phyloP scores from a whole-genome alignment of 345 rosid genomes.

The Odontarrhena argentea region DNA sequence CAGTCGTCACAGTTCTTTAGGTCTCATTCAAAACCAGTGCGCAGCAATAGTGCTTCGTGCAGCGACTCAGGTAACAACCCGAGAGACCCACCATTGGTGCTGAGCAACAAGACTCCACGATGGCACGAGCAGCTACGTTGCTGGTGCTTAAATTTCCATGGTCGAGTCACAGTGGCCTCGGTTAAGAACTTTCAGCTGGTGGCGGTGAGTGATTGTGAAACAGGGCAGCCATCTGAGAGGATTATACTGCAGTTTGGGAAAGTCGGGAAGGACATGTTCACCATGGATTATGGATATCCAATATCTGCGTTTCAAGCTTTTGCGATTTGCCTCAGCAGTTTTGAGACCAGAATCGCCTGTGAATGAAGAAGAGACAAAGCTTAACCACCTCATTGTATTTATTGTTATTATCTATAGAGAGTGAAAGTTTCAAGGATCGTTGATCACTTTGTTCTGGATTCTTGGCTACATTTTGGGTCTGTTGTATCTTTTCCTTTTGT shows the following conservation, averaged over 20 bases:
- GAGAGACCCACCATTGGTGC: constrained; percentile 49
- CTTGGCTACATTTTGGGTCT: neutral
- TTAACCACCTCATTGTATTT: constrained; percentile 9
- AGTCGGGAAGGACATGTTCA: constrained; percentile 74
- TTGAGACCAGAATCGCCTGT: constrained; percentile 80
- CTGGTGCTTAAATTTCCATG: constrained; percentile 82
- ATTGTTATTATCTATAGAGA: constrained; percentile 17
- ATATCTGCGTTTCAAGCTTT: constrained; percentile 81
- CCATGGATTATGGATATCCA: constrained; percentile 79
- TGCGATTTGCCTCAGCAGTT: constrained; percentile 78
- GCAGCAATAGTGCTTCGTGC: constrained; percentile 36
- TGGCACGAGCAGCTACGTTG: constrained; percentile 89
- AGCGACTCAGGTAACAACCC: constrained; percentile 38
- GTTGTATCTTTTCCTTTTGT: constrained; percentile 14
- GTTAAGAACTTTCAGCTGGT: constrained; percentile 79
- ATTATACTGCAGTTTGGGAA: constrained; percentile 77
- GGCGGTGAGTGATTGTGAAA: constrained; percentile 52
- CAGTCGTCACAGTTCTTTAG: constrained; percentile 50
- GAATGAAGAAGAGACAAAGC: constrained; percentile 46
- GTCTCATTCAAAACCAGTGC: constrained; percentile 47
- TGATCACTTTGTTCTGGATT: constrained; percentile 20
- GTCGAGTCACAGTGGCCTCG: constrained; percentile 79
- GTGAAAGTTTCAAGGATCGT: neutral
- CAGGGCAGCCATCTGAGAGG: constrained; percentile 52
- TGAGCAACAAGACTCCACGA: constrained; percentile 72